Conservation (phyloP, 2,329 filamentous ascomycete species). For the Fusarium torreyae region DNA sequence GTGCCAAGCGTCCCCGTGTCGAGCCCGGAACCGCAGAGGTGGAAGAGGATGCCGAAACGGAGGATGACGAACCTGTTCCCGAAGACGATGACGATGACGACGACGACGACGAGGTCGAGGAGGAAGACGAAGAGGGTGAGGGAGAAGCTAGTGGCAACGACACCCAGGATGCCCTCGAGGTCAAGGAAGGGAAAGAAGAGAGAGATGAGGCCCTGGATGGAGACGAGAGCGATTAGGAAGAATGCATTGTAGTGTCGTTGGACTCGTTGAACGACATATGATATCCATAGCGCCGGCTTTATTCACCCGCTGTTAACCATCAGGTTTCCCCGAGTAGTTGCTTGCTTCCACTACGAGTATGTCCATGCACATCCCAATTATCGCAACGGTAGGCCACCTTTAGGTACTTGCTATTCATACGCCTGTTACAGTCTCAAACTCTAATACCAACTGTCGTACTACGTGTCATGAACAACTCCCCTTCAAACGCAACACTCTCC, state of each 20-base stretch:
- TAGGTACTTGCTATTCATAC: neutral
- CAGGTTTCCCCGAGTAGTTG: neutral
- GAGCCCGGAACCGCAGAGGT: conserved; percentile 58
- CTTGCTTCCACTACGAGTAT: too few species aligned
- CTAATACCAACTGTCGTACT: conserved; percentile 16
- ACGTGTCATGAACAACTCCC: conserved; percentile 4
- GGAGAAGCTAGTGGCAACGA: conserved; percentile 67
- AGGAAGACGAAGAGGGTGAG: conserved; percentile 58
- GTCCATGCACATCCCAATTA: neutral
- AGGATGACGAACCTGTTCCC: conserved; percentile 62
- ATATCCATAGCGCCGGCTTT: conserved; percentile 3
- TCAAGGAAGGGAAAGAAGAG: conserved; percentile 63
- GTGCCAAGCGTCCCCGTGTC: conserved; percentile 64
- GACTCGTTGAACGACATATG: neutral
- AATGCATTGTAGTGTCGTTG: neutral
- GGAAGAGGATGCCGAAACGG: conserved; percentile 55
- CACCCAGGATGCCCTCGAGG: conserved; percentile 68
- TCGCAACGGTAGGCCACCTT: conserved; percentile 3
- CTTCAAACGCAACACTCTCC: conserved; percentile 3
- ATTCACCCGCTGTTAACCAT: neutral
- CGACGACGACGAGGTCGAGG: conserved; percentile 65
- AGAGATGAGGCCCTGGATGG: conserved; percentile 75
- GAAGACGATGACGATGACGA: conserved; percentile 57
- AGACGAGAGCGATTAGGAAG: conserved; percentile 69
- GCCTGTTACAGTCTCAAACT: neutral